Conservation (phyloP, 2,329 filamentous ascomycete species). For the Zymoseptoria ardabiliae region DNA sequence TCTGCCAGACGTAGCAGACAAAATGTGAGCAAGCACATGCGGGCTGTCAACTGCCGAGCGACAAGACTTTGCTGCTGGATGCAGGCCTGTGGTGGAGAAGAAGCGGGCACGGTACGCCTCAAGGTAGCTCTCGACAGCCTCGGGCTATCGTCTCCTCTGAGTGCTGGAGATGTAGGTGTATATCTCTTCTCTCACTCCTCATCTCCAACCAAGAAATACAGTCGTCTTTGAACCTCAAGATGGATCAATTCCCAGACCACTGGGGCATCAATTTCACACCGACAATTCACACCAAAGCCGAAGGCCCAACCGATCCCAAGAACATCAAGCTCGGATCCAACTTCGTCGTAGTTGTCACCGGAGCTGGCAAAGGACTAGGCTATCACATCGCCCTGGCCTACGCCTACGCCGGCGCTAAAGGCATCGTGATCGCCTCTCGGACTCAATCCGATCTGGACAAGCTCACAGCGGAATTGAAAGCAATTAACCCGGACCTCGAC, state of each 20-base stretch:
- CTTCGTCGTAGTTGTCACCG: slow-evolving; percentile 13
- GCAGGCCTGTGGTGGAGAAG: background rate
- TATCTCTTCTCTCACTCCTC: background rate
- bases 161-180: background rate
- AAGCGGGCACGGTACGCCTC: background rate
- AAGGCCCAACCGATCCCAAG: slow-evolving; percentile 11
- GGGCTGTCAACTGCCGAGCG: background rate
- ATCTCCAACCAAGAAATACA: too few relatives aligned
- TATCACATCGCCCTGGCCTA: slow-evolving; percentile 11
- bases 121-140: background rate
- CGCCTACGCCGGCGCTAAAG: slow-evolving; percentile 11
- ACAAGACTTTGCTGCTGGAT: background rate
- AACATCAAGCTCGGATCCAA: slow-evolving; percentile 9
- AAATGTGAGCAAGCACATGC: too few relatives aligned
- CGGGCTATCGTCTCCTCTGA: background rate
- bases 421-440: slow-evolving; percentile 13
- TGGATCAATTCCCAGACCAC: slow-evolving; percentile 6
- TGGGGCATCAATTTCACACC: slow-evolving; percentile 11
- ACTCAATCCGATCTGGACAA: slow-evolving; percentile 8
- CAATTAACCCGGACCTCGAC: background rate
- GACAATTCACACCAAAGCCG: slow-evolving; percentile 10
- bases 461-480: slow-evolving; percentile 7
- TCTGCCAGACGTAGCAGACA: too few relatives aligned
- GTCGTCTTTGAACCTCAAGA: background rate
- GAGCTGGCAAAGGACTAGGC: slow-evolving; percentile 14